Conservation (phyloP, 352 stramenopile genomes). For the Globisporangium barbulae region DNA sequence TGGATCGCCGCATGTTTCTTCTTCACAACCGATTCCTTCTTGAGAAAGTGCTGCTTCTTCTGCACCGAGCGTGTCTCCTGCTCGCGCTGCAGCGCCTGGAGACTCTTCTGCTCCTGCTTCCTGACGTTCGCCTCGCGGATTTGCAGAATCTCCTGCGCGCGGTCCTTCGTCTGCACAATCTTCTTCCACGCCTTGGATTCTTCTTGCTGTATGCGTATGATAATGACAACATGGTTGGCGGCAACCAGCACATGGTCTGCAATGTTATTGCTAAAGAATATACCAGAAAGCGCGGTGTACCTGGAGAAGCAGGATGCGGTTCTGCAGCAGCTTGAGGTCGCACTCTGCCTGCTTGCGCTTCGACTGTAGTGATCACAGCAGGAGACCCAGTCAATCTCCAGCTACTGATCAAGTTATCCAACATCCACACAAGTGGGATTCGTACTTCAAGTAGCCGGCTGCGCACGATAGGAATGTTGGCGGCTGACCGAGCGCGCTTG, state of each 20-base stretch:
- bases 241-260: too few relatives aligned
- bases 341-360: conserved; percentile 75
- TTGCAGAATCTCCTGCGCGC: conserved; percentile 65
- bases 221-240: too few relatives aligned
- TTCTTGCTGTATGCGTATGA: conserved; percentile 37
- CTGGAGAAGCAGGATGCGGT: conserved; percentile 64
- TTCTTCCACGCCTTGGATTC: conserved; percentile 78
- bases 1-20: conserved; percentile 74
- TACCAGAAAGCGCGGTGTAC: conserved; percentile 14
- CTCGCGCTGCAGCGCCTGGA: conserved; percentile 37
- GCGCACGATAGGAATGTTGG: conserved; percentile 44
- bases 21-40: conserved; percentile 73
- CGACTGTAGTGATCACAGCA: conserved; percentile 23
- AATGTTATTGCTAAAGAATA: background rate
- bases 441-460: conserved; percentile 46
- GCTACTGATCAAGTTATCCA: too few relatives aligned
- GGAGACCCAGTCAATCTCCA: too few relatives aligned
- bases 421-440: background rate
- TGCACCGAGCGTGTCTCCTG: conserved; percentile 43
- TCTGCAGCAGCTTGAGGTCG: conserved; percentile 70
- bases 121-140: conserved; percentile 50
- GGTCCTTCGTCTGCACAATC: conserved; percentile 73
- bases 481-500: conserved; percentile 38
- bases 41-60: conserved; percentile 54
- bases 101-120: conserved; percentile 43